A percentile compares a stretch with the other conserved stretches of the same genome.
phyloP scores from a whole-genome alignment of 768 basidiomycete genomes.

The Strobilomyces echinocephalus region DNA sequence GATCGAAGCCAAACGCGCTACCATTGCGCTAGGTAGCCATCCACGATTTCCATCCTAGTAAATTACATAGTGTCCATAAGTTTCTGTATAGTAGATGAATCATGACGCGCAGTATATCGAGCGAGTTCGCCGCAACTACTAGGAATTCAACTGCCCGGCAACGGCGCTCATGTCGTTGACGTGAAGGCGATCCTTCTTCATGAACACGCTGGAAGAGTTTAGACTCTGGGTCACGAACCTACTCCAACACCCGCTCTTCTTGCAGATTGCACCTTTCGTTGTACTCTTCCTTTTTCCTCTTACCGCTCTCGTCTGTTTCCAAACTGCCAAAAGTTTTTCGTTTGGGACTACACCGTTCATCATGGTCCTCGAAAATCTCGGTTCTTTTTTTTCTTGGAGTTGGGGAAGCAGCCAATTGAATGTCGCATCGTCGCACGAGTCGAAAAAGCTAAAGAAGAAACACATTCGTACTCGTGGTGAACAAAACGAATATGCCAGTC shows the following conservation, averaged over 20 bases:
- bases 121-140: slow-evolving; percentile 20
- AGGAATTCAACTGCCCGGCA: slow-evolving; percentile 9
- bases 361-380: slow-evolving; percentile 59
- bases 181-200: slow-evolving; percentile 32
- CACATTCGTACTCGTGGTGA: slow-evolving; percentile 50
- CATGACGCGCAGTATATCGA: slow-evolving; percentile 9
- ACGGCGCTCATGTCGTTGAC: slow-evolving; percentile 27
- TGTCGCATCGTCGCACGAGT: slow-evolving; percentile 26
- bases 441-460: slow-evolving; percentile 48
- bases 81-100: neutral
- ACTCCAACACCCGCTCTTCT: slow-evolving; percentile 37
- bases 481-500: slow-evolving; percentile 39
- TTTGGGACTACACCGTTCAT: slow-evolving; percentile 21
- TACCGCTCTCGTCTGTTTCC: slow-evolving; percentile 28
- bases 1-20: slow-evolving; percentile 94
- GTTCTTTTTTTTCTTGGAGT: slow-evolving; percentile 58
- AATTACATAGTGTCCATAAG: neutral
- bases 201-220: slow-evolving; percentile 41
- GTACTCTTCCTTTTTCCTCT: slow-evolving; percentile 45
- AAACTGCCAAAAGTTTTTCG: slow-evolving; percentile 30
- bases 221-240: slow-evolving; percentile 38
- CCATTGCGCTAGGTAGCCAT: slow-evolving; percentile 87
- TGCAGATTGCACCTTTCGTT: slow-evolving; percentile 55
- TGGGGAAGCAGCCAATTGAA: slow-evolving; percentile 40
- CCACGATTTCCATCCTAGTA: fast-evolving